These are phyloP conservation scores for Macrocystidia cucumis DNA, from an alignment of 1,284 basidiomycete genomes.

Conservation along the genomic window DNA sequence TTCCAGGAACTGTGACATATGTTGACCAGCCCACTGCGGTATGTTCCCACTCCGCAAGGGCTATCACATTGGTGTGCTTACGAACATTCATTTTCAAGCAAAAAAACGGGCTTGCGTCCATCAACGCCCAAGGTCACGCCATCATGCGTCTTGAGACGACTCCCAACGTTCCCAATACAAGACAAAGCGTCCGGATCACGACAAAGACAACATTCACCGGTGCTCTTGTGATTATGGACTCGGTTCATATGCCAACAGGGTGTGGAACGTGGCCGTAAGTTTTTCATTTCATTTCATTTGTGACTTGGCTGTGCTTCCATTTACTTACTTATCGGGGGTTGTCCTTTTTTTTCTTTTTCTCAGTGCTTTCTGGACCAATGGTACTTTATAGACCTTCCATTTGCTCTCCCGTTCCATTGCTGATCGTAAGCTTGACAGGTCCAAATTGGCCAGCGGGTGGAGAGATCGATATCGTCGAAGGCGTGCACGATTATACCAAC, in stretches of 20 bases:
- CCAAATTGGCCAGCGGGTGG: constrained; percentile 70
- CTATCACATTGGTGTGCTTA: constrained; percentile 7
- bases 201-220: constrained; percentile 56
- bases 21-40: constrained; percentile 51
- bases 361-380: constrained; percentile 43
- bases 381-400: constrained; percentile 12
- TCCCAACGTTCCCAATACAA: constrained; percentile 49
- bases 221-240: constrained; percentile 74
- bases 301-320: too few relatives aligned
- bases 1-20: constrained; percentile 40
- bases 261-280: constrained; percentile 81
- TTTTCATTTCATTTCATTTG: constrained; percentile 1
- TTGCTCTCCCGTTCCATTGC: constrained; percentile 2
- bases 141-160: constrained; percentile 85
- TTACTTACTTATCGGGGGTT: constrained; percentile 5
- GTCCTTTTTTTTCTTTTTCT: constrained; percentile 1
- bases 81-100: constrained; percentile 23
- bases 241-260: constrained; percentile 86
- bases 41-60: too few relatives aligned
- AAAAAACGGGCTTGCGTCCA: constrained; percentile 39
- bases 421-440: constrained; percentile 24
- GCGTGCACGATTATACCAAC: constrained; percentile 68
- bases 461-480: constrained; percentile 87
- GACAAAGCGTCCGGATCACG: constrained; percentile 74
- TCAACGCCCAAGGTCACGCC: constrained; percentile 67